These are phyloP conservation scores for Drechslerella stenobrocha DNA, from an alignment of 2,329 filamentous ascomycete genomes.

Conservation along the genomic window DNA sequence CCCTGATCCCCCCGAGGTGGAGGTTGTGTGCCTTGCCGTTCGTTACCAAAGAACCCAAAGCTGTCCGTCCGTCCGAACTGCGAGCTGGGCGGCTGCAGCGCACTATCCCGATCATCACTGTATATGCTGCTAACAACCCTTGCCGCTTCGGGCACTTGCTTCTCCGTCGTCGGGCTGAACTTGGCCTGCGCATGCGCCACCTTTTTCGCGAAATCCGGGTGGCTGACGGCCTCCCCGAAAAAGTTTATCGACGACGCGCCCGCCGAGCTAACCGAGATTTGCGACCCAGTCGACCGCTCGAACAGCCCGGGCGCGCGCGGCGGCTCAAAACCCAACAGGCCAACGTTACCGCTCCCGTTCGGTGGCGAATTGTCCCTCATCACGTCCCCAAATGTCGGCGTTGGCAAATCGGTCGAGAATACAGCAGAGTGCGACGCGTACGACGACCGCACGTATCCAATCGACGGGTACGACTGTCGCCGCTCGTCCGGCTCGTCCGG, in stretches of 20 bases:
- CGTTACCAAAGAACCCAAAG: constrained; percentile 46
- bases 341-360: constrained; percentile 20
- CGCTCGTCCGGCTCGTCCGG: constrained; percentile 41
- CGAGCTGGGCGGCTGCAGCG: constrained; percentile 22
- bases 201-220: constrained; percentile 45
- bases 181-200: constrained; percentile 33
- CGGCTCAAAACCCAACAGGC: constrained; percentile 42
- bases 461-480: constrained; percentile 44
- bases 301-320: constrained; percentile 42
- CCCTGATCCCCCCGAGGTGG: constrained; percentile 41
- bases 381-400: constrained; percentile 45
- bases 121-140: constrained; percentile 32
- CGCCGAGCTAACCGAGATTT: constrained; percentile 39
- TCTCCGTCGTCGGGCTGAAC: constrained; percentile 4
- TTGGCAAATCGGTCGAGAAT: constrained; percentile 34
- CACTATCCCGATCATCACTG: constrained; percentile 20
- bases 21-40: constrained; percentile 24
- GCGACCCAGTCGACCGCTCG: constrained; percentile 35
- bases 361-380: constrained; percentile 42
- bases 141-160: constrained; percentile 5
- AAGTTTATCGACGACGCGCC: constrained; percentile 48
- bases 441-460: constrained; percentile 44
- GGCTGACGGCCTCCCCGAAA: constrained; percentile 43
- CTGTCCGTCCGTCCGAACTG: constrained; percentile 31
- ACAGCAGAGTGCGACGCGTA: constrained; percentile 44